Evolutionary conservation across 768 basidiomycete species (phyloP), one percentile per base, ranked within the genome.

Genomic region (Leccinum uliginosum): DNA sequence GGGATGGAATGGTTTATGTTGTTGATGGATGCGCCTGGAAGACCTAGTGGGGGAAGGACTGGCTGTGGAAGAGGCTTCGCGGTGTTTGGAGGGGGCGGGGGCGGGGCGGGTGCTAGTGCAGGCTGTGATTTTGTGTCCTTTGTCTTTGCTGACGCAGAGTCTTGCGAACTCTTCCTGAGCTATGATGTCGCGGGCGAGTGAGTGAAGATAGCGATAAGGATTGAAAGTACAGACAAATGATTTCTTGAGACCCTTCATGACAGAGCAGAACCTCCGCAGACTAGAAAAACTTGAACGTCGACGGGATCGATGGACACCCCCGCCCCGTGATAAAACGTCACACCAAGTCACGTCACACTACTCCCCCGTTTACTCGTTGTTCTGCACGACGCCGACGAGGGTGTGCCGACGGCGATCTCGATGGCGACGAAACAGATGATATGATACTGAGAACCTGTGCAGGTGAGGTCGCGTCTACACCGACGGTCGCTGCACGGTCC

Each of bases 181-280:
- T 89, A 70, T 52, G 57, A n/a, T n/a, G n/a, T n/a, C 57, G 58
- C 3, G 56, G 38, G 35, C 3, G 6, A 43, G 19, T 43, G 63
- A 60, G 61, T 65, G 38, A 65, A 57, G 51, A 65, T 64, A 26
- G 55, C 30, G 65, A 62, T 62, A 50, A 59, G 58, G 60, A 56
- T 55, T 54, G 55, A 17, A 54, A 47, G 56, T 50, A 50, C 29
- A 60, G 27, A 90, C 90, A 65, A 91, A 74, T 61, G 86, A 87
- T 76, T 90, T 92, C 80, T 87, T 90, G 71, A 93, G 78, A 62
- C 84, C 85, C 77, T 92, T 93, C 91, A 93, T 53, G 35, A 59
- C 59, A 64, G 63, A 53, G 53, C 61, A 32, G 24, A 38, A 38
- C 51, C 60, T 57, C 67, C 57, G n/a, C n/a, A n/a, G n/a, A n/a